These are phyloP conservation scores for Leccinum fibrillosum DNA, from an alignment of 768 basidiomycete species.

Conservation along the genomic window DNA sequence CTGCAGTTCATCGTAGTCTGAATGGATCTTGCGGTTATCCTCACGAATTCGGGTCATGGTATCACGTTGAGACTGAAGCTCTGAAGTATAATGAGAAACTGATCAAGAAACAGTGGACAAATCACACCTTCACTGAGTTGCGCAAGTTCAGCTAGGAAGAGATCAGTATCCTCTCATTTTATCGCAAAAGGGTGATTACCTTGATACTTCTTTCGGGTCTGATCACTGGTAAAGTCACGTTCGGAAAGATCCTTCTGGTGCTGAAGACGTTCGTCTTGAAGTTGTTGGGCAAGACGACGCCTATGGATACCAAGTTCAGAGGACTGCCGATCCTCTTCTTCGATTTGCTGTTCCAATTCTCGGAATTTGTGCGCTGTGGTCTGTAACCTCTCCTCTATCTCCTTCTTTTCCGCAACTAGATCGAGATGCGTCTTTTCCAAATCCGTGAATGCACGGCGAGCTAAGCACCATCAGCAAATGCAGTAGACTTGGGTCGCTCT, in stretches of 20 bases:
- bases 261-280: slow-evolving; percentile 75
- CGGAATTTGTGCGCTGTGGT: slow-evolving; percentile 49
- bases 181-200: slow-evolving; percentile 36
- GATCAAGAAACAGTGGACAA: neutral
- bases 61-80: slow-evolving; percentile 76
- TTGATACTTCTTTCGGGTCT: slow-evolving; percentile 86
- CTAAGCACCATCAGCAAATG: slow-evolving; percentile 33
- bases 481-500: neutral
- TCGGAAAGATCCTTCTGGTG: slow-evolving; percentile 80
- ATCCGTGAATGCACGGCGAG: slow-evolving; percentile 58
- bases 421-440: slow-evolving; percentile 57
- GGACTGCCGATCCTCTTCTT: slow-evolving; percentile 64
- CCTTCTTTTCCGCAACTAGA: slow-evolving; percentile 49
- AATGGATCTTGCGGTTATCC: slow-evolving; percentile 74
- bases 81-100: slow-evolving; percentile 33
- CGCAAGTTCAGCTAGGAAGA: slow-evolving; percentile 61
- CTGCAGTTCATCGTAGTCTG: slow-evolving; percentile 74
- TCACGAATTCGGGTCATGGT: slow-evolving; percentile 72
- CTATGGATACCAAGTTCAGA: slow-evolving; percentile 63
- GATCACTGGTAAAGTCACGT: slow-evolving; percentile 72
- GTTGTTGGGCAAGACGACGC: slow-evolving; percentile 66
- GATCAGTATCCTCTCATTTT: slow-evolving; percentile 5
- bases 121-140: slow-evolving; percentile 72
- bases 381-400: slow-evolving; percentile 46
- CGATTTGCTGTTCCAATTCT: slow-evolving; percentile 61